A percentile compares a stretch with the other conserved stretches of the same genome.
phyloP scores from a whole-genome alignment of 352 stramenopile species.

The Peronospora farinosa region DNA sequence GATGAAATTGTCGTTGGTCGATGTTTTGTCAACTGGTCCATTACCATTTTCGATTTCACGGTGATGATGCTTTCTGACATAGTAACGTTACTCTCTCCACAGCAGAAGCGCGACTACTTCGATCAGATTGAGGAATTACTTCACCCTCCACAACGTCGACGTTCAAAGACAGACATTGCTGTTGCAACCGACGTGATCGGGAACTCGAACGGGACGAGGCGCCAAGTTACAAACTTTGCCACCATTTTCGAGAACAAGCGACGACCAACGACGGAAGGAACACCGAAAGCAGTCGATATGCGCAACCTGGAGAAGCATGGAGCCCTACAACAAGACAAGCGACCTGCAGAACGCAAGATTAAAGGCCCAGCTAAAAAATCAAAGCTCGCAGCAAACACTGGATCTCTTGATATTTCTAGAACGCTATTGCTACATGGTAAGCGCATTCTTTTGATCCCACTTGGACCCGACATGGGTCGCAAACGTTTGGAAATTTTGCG shows the following conservation, averaged over 20 bases:
- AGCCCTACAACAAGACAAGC: slow-evolving; percentile 23
- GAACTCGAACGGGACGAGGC: slow-evolving; percentile 19
- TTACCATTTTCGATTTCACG: slow-evolving; percentile 11
- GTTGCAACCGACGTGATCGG: slow-evolving; percentile 5
- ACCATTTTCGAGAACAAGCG: slow-evolving; percentile 18
- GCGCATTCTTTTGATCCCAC: slow-evolving; percentile 44
- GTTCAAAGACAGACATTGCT: slow-evolving; percentile 2
- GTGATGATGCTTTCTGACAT: slow-evolving; percentile 11
- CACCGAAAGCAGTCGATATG: slow-evolving; percentile 10
- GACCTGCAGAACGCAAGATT: slow-evolving; percentile 14
- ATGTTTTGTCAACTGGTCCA: slow-evolving; percentile 19
- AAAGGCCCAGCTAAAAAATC: slow-evolving; percentile 26
- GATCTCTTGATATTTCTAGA: slow-evolving; percentile 2
- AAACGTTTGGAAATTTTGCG: slow-evolving; percentile 60
- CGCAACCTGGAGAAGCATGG: slow-evolving; percentile 24
- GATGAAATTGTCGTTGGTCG: slow-evolving; percentile 3
- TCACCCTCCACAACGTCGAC: slow-evolving; percentile 11
- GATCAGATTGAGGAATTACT: slow-evolving; percentile 37
- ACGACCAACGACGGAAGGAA: slow-evolving; percentile 3
- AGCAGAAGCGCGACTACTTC: slow-evolving; percentile 48
- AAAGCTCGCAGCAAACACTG: slow-evolving; percentile 7
- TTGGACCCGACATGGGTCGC: slow-evolving; percentile 58
- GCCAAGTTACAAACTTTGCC: neutral
- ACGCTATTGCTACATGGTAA: slow-evolving; percentile 30
- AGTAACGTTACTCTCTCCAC: slow-evolving; percentile 28